Conservation (phyloP, 129 eudicot genomes). For the Artemisia argyi region DNA sequence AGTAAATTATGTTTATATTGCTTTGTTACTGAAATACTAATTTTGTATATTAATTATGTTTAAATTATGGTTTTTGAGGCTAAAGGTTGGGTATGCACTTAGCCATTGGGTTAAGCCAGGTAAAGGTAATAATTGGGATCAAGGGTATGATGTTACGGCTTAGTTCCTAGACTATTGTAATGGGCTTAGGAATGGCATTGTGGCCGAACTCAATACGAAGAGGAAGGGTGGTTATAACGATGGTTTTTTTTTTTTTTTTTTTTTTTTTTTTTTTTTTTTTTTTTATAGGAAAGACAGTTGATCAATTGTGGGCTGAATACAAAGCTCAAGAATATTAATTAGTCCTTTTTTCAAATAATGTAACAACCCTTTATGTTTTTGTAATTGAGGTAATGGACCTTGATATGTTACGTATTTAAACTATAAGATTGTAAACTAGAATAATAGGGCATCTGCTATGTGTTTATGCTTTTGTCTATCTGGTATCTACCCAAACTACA, state of each 20-base stretch:
- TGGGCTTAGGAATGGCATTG: constrained; percentile 31
- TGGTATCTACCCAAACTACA: no score
- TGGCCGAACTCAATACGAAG: constrained; percentile 8
- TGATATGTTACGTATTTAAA: no score
- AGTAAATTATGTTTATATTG: no score
- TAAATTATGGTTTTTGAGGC: constrained; percentile 16
- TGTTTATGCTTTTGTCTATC: no score
- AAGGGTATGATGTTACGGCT: constrained; percentile 49
- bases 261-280: no score
- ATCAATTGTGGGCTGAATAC: constrained; percentile 44
- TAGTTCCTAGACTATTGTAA: constrained; percentile 46
- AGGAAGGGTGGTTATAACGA: constrained; percentile 35
- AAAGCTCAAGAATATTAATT: constrained; percentile 10
- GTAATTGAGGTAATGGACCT: no score
- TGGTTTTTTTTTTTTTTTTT: constrained; percentile 35
- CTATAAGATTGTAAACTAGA: no score
- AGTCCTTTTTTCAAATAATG: no score
- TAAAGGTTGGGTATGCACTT: constrained; percentile 40
- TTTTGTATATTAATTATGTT: no score
- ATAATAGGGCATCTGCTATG: no score
- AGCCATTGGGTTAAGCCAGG: constrained; percentile 40
- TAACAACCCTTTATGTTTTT: no score
- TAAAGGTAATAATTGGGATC: constrained; percentile 45
- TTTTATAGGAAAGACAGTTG: constrained; percentile 41
- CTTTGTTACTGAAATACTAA: no score